Conservation (phyloP, 2,329 filamentous ascomycete genomes). For the Colletotrichum sp. region DNA sequence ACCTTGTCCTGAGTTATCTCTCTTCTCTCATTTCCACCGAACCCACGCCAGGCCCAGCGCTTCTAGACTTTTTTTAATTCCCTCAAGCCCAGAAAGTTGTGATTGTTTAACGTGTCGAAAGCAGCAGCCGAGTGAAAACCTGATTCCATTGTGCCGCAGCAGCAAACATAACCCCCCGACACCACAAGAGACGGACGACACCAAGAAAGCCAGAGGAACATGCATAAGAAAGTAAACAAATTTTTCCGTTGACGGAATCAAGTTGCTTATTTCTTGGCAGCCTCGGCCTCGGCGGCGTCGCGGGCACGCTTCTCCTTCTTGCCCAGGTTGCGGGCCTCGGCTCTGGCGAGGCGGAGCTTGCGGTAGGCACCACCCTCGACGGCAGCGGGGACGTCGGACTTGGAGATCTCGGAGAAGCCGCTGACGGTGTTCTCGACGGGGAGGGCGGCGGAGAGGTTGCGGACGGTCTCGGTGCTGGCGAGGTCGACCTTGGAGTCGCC, state of each 20-base stretch:
- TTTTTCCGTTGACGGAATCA: background rate
- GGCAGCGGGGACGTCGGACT: constrained; percentile 78
- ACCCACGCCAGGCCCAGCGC: constrained; percentile 19
- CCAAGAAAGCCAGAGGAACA: constrained; percentile 3
- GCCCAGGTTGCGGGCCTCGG: constrained; percentile 81
- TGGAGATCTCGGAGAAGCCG: constrained; percentile 77
- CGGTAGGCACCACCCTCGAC: constrained; percentile 85
- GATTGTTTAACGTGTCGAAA: constrained; percentile 20
- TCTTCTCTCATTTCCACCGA: constrained; percentile 17
- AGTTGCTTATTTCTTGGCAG: constrained; percentile 79
- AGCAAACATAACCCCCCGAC: constrained; percentile 18
- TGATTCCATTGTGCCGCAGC: constrained; percentile 18
- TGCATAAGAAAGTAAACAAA: constrained; percentile 1
- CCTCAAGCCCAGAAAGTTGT: constrained; percentile 12
- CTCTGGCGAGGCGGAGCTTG: constrained; percentile 83
- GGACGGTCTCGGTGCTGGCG: constrained; percentile 66
- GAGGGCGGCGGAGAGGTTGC: constrained; percentile 63
- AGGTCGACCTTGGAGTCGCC: constrained; percentile 88
- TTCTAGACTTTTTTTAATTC: constrained; percentile 12
- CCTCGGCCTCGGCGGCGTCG: constrained; percentile 85
- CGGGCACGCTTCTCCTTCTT: constrained; percentile 91
- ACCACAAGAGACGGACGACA: constrained; percentile 18
- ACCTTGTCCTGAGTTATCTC: constrained; percentile 18
- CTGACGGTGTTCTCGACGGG: constrained; percentile 74
- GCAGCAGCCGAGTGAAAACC: constrained; percentile 17